Percentiles rank a stretch among this genome's conserved stretches.
Evolutionary conservation across 371 early-diverging fungal genomes (phyloP).

Genomic region (Capillidium heterosporum): DNA sequence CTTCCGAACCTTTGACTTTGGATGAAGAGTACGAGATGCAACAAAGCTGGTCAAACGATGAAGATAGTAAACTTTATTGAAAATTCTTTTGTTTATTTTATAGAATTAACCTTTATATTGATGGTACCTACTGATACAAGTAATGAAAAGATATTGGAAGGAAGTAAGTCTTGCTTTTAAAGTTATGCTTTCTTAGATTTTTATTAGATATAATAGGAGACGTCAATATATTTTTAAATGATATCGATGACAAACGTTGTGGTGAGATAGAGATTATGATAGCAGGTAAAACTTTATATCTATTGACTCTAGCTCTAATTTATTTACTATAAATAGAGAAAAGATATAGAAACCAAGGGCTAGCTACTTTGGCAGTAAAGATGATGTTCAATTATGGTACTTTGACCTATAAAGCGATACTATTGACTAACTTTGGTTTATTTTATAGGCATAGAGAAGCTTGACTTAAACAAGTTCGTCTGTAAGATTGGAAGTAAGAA

Average conservation of each 20-base stretch:
- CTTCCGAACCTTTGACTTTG: constrained; percentile 76
- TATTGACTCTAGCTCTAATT: not conserved
- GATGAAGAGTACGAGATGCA: constrained; percentile 93
- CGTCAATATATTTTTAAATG: not conserved
- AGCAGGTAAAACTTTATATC: not conserved
- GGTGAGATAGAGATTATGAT: not conserved
- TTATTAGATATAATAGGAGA: not conserved
- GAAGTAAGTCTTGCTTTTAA: not conserved
- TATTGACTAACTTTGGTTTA: too few species aligned
- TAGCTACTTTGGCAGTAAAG: not conserved
- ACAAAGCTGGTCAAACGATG: constrained; percentile 65
- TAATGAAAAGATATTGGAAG: not conserved
- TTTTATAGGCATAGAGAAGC: too few species aligned
- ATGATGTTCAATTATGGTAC: not conserved
- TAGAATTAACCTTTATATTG: not conserved
- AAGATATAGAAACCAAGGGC: not conserved
- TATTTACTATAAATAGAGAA: not conserved
- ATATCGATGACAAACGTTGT: not conserved
- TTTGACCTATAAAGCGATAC: too few species aligned
- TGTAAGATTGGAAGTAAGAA: too few species aligned
- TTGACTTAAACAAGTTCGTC: too few species aligned
- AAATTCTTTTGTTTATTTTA: not conserved
- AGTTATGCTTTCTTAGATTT: not conserved
- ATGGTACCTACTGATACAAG: not conserved
- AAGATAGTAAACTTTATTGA: constrained; percentile 32